Base-by-base conservation (phyloP, 441 rosid species). In the Dalechampia spathulata region DNA sequence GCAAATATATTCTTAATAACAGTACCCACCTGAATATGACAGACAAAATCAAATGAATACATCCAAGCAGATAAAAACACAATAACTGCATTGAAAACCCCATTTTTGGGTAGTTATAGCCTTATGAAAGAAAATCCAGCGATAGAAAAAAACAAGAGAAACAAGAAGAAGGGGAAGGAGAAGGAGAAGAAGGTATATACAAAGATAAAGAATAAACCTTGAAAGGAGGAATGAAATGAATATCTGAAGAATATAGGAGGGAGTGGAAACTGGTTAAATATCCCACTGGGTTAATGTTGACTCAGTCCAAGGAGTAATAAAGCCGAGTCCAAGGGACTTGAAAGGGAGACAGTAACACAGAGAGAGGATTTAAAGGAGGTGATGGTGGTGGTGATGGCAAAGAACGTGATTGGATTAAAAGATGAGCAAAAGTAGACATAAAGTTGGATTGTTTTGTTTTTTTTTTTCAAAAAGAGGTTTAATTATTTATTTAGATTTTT, bases 171-270 rank as follows among this genome's bases (percentile, higher is more conserved):
- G n/a, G n/a, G n/a, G n/a, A n/a, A n/a, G n/a, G n/a, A n/a, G n/a
- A n/a, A n/a, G n/a, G n/a, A n/a, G 64, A 70, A 71, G 69, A 74
- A 72, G 67, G 73, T 70, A 65, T 68, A n/a, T n/a, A 76, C 83
- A 82, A 83, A 76, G 79, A 38, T 80, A 85, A 83, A 82, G 95
- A 91, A 91, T 86, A 81, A 86, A 83, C 94, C 75, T 83, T 82
- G 90, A 82, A 83, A 86, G 74, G 76, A 86, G 92, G 81, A 74
- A 82, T 78, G 81, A 81, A 87, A 78, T 81, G 27, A 28, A 39
- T 14, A 27, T 26, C 22, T 16, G 25, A 11, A 14, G 26, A 53
- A 53, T n/a, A n/a, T n/a, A n/a, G n/a, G n/a, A n/a, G n/a, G n/a
- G n/a, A n/a, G n/a, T n/a, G n/a, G n/a, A n/a, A n/a, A n/a, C n/a